Percentiles rank a stretch among this genome's conserved stretches.
Evolutionary conservation across 1,284 basidiomycete species (phyloP).

Genomic region (Ustilago xerochloae): DNA sequence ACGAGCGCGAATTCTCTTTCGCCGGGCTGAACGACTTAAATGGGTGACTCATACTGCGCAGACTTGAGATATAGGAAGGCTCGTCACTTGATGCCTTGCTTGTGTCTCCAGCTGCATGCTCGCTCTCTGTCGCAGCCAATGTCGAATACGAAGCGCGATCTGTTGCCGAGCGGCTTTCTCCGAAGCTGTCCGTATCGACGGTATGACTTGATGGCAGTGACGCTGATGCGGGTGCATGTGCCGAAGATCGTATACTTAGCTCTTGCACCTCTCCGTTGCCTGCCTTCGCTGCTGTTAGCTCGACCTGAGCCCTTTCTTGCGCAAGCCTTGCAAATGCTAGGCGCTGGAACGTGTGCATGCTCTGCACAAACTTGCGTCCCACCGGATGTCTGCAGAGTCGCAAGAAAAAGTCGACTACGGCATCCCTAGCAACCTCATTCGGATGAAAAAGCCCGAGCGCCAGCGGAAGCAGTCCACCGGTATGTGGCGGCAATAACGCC

Average conservation of each 20-base stretch:
- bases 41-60: slow-evolving; percentile 7
- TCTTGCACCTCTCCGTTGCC: slow-evolving; percentile 19
- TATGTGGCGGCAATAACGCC: slow-evolving; percentile 79
- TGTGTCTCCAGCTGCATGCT: background rate
- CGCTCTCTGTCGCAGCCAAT: background rate
- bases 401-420: slow-evolving; percentile 75
- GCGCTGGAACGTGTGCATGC: slow-evolving; percentile 90
- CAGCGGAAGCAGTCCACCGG: slow-evolving; percentile 84
- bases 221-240: slow-evolving; percentile 1
- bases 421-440: slow-evolving; percentile 77
- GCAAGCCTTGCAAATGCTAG: slow-evolving; percentile 73
- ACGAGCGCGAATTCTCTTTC: slow-evolving; percentile 4
- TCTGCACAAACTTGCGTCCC: slow-evolving; percentile 82
- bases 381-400: slow-evolving; percentile 69
- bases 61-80: slow-evolving; percentile 9
- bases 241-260: slow-evolving; percentile 1
- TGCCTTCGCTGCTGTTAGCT: background rate
- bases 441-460: slow-evolving; percentile 92
- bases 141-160: background rate
- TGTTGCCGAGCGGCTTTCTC: background rate
- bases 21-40: slow-evolving; percentile 24
- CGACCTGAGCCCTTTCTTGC: slow-evolving; percentile 51
- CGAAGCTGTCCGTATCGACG: background rate
- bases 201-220: slow-evolving; percentile 1
- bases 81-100: slow-evolving; percentile 11